These are phyloP conservation scores for Dovyalis caffra DNA, from an alignment of 345 rosid species.

Conservation along the genomic window DNA sequence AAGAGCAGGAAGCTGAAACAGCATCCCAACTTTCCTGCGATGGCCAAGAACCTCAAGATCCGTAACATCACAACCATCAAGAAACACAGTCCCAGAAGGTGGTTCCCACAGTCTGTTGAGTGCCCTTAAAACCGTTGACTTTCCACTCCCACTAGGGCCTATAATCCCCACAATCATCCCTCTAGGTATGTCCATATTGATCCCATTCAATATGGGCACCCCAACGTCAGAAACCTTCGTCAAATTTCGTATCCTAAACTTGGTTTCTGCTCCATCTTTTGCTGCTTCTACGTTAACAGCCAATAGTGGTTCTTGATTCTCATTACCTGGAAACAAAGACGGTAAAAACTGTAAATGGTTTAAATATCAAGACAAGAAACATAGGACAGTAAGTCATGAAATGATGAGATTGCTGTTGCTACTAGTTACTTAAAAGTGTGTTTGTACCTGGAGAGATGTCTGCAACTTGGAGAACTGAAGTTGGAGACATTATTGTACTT, in stretches of 20 bases:
- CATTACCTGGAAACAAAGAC: not conserved
- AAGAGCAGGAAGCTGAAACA: conserved; percentile 86
- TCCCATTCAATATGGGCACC: conserved; percentile 46
- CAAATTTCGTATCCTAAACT: conserved; percentile 53
- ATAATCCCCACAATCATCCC: conserved; percentile 77
- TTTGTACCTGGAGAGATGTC: no score
- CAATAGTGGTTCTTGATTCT: conserved; percentile 36
- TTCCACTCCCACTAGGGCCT: conserved; percentile 96
- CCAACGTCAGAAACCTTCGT: conserved; percentile 49
- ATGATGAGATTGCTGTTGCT: no score
- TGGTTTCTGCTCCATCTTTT: conserved; percentile 16
- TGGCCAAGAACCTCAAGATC: conserved; percentile 65
- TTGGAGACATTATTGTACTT: no score
- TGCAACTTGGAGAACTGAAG: no score
- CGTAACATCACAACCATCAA: conserved; percentile 64
- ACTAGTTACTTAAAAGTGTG: no score
- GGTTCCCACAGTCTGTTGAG: conserved; percentile 94
- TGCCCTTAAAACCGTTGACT: conserved; percentile 75
- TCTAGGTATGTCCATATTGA: conserved; percentile 52
- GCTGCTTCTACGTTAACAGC: conserved; percentile 22
- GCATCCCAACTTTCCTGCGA: conserved; percentile 91
- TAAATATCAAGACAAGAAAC: not conserved
- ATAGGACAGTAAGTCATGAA: not conserved
- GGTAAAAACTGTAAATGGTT: not conserved
- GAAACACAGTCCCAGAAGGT: conserved; percentile 54